These are phyloP conservation scores for Mycena metata DNA, from an alignment of 768 basidiomycete species.

Conservation along the genomic window DNA sequence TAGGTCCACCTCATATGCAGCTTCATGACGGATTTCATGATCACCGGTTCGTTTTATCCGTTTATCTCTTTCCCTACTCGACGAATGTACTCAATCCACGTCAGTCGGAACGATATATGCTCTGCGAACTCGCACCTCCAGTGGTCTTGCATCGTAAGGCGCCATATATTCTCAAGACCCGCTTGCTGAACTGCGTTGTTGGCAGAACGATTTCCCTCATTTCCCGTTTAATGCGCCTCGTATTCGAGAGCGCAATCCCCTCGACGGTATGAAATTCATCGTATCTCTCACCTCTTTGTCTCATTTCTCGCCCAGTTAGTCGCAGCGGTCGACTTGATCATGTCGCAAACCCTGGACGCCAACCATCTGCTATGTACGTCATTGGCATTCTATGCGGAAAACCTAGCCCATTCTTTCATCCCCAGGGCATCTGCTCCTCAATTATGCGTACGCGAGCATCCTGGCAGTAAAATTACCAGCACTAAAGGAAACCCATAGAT, in stretches of 20 bases:
- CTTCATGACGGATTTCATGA: conserved; percentile 32
- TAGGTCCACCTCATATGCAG: conserved; percentile 33
- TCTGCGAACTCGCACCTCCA: conserved; percentile 15
- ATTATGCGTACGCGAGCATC: conserved; percentile 13
- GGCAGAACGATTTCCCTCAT: conserved; percentile 27
- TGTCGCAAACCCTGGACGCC: conserved; percentile 18
- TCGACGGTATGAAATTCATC: conserved; percentile 15
- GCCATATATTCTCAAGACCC: neutral
- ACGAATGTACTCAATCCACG: too few species aligned
- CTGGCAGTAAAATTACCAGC: too few species aligned
- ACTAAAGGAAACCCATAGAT: neutral
- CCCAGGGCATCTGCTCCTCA: conserved; percentile 33
- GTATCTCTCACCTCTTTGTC: neutral
- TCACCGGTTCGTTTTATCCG: conserved; percentile 2
- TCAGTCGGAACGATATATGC: conserved; percentile 23
- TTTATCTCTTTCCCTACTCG: too few species aligned
- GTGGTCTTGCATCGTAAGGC: conserved; percentile 27
- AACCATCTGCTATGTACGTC: conserved; percentile 28
- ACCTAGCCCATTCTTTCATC: neutral
- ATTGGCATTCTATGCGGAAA: neutral
- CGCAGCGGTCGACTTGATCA: conserved; percentile 30
- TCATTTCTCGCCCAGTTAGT: conserved; percentile 4
- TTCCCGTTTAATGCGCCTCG: conserved; percentile 28
- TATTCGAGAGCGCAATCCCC: conserved; percentile 34
- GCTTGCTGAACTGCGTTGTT: neutral